Base-by-base conservation (phyloP, 352 stramenopile species). In the Blastocystis sp. region DNA sequence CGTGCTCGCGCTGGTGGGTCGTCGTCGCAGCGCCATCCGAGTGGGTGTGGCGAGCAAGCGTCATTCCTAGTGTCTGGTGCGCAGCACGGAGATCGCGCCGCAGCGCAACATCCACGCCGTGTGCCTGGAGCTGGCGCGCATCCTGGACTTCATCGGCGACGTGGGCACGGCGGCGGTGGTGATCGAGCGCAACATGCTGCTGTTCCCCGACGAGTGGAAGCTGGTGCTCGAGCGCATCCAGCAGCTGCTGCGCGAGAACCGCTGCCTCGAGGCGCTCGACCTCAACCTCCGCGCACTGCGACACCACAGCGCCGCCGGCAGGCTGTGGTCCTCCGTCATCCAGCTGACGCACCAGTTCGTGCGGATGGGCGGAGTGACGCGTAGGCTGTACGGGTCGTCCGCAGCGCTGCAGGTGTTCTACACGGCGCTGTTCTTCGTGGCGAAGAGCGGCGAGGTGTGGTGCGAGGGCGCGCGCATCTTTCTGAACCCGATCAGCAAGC, bases 381-480 rank as follows among this genome's bases (percentile, higher is more conserved):
- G 41, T 78, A 86, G 76, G 70, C 2, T 86, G 64, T 86, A 91
- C 89, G 91, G 91, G 71, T 91, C 90, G 45, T 91, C 93, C 89
- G 67, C 91, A 62, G 89, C 91, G 76, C 62, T 89, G 3, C 60
- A 70, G 0, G 78, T 91, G 5, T 90, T 91, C n/a, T 66, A 66
- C 77, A 67, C 89, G 69, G 93, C 93, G n/a, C 89, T 96, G 21
- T 91, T 92, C 88, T 90, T 92, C 64, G 93, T 96, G 43, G 92
- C 93, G 3, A 95, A 95, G 88, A 94, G 91, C 71, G 93, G 93
- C 40, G 93, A 96, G 88, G 93, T 96, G 0, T 96, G 93, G 93
- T 95, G 93, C 89, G 93, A 96, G 91, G 92, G 91, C 52, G 91
- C 91, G 28, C 28, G 28, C 28, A 34, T 34, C 28, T 34, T 34